Conservation (phyloP, 495 filamentous ascomycete genomes). For the Apiosordaria backusii region DNA sequence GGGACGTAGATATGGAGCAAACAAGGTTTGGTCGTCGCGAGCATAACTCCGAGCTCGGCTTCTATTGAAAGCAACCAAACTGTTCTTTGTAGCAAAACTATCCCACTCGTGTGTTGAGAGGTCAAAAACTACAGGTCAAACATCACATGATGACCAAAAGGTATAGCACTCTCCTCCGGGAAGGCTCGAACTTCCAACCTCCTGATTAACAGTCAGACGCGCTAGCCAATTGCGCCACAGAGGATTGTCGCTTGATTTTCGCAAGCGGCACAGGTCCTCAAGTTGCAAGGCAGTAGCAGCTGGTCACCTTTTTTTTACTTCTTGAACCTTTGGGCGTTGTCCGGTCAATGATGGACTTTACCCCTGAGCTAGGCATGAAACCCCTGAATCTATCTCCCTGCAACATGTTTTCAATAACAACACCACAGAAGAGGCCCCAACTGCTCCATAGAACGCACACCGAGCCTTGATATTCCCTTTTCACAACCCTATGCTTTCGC, state of each 20-base stretch:
- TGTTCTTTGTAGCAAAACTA: not conserved
- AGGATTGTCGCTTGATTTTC: conserved; percentile 1
- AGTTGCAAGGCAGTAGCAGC: too few relatives aligned
- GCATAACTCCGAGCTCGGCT: not conserved
- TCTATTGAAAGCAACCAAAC: too few relatives aligned
- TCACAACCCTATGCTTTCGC: not conserved
- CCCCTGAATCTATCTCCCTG: not conserved
- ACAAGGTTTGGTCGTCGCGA: too few relatives aligned
- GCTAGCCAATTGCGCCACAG: conserved; percentile 23
- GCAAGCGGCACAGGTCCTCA: not conserved
- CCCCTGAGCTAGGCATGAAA: not conserved
- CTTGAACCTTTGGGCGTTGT: too few relatives aligned
- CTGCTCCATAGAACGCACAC: too few relatives aligned
- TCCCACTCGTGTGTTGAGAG: not conserved
- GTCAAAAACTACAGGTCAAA: not conserved
- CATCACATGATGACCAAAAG: not conserved
- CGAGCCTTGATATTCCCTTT: too few relatives aligned
- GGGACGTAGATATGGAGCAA: too few relatives aligned
- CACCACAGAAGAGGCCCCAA: too few relatives aligned
- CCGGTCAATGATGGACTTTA: not conserved
- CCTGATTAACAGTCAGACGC: conserved; percentile 23
- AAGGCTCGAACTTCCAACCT: conserved; percentile 25
- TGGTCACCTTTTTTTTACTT: too few relatives aligned
- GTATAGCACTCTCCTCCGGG: conserved; percentile 13
- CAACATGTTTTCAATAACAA: too few relatives aligned